Percentiles rank a stretch among this genome's conserved stretches.
Conservation (phyloP, 1,139 yeast genomes). For the Saccharomyces hybrid region DNA sequence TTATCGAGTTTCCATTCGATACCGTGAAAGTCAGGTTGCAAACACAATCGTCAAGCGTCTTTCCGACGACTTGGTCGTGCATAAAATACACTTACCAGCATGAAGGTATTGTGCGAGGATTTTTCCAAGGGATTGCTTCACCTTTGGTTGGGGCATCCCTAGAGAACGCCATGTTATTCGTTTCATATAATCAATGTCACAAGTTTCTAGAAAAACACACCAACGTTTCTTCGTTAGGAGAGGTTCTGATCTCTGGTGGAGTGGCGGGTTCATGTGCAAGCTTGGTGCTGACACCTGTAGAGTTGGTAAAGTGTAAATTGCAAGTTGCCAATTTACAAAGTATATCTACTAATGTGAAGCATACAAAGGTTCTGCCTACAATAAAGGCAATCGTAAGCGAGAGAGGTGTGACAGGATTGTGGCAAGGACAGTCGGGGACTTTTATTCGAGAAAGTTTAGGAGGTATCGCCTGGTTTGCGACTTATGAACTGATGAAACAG, state of each 20-base stretch:
- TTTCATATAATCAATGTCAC: conserved; percentile 49
- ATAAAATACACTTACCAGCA: conserved; percentile 48
- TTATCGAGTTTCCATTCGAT: conserved; percentile 87
- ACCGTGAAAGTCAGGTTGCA: conserved; percentile 86
- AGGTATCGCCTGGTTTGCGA: conserved; percentile 90
- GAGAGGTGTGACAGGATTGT: conserved; percentile 57
- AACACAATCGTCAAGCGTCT: conserved; percentile 46
- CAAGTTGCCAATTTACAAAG: conserved; percentile 55
- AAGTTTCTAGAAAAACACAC: conserved; percentile 24
- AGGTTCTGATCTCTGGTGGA: conserved; percentile 60
- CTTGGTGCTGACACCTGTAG: conserved; percentile 81
- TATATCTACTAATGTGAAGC: conserved; percentile 8
- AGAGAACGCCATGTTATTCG: conserved; percentile 70
- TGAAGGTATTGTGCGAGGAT: conserved; percentile 59
- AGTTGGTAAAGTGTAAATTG: conserved; percentile 75
- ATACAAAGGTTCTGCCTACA: conserved; percentile 34
- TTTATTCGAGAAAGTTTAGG: conserved; percentile 79
- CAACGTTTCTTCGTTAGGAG: conserved; percentile 35
- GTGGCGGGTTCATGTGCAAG: conserved; percentile 79
- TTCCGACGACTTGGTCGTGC: conserved; percentile 38
- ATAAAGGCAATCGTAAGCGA: conserved; percentile 38
- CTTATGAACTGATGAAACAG: conserved; percentile 56
- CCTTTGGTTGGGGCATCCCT: conserved; percentile 84
- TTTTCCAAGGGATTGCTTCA: conserved; percentile 64
- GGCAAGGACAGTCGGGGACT: conserved; percentile 88